Base-by-base conservation (phyloP, 208 protist genomes). In the Strigomonas galati region DNA sequence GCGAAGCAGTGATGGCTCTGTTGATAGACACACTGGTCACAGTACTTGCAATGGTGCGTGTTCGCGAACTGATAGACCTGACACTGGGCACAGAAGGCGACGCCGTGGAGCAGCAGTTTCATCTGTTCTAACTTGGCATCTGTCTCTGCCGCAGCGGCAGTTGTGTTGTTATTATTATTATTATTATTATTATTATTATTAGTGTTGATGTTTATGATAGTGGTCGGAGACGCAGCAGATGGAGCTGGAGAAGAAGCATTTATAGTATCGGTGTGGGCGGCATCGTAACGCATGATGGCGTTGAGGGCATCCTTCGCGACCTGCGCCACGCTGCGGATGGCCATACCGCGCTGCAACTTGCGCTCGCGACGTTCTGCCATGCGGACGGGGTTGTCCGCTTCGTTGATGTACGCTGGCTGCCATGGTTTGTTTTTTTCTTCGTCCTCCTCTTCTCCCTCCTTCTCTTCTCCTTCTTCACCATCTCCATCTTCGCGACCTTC, bases 1-100 rank as follows among this genome's bases (percentile, higher is more conserved):
- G 75, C 96, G 54, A 74, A 44, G 61, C 84, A 95, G 73, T 98
- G 94, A 65, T 93, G 70, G 58, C 95, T 81, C 56, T 83, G 82
- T 28, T 63, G 61, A 48, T 75, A 76, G 19, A 96, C 76, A 62
- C 94, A 98, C 26, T 68, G 71, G 30, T 74, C 67, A 66, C 94
- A 97, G 17, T 58, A 59, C 12, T 43, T 60, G 74, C 94, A 97
- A 78, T 97, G 94, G 23, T 91, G 84, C 24, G 82, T 88, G 32
- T 84, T 73, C 19, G 87, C 71, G 51, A 89, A 72, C 71, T 88
- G 82, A 68, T 91, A 94, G 43, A 87, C 71, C 17, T 54, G 62
- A 70, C 88, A 92, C 65, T 82, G 78, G 14, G 62, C 76, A 71
- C 88, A 94, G 61, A 55, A 76, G 52, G 68, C 62, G 4, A 71